Evolutionary conservation across 768 basidiomycete genomes (phyloP), one percentile per base, ranked within the genome.

Genomic region (Tephrocybe rancida): DNA sequence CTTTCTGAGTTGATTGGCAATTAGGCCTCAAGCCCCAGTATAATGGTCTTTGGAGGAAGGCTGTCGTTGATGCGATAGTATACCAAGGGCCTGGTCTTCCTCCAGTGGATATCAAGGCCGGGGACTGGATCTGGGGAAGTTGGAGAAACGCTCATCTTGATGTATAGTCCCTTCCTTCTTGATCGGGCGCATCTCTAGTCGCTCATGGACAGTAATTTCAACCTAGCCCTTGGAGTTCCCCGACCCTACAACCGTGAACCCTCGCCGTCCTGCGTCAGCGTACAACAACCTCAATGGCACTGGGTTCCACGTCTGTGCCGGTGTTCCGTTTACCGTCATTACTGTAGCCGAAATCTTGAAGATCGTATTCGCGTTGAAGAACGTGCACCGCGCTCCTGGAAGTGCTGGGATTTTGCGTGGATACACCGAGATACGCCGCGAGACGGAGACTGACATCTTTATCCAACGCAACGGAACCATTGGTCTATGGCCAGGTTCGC

Each of bases 311-410:
- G 61, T 57, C 24, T 76, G 73, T 44, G 67, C 73, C 2, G 79
- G 78, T 1, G 60, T 59, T 3, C 58, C 67, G 3, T 73, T 71
- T 48, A 61, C 70, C 2, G 68, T 76, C 52, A 64, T 70, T 45
- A 70, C 73, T 6, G 71, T 78, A 22, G 63, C 72, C 3, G 78
- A 80, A 57, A 73, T 77, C 25, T 57, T 84, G 34, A 74, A 72
- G 61, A 67, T 66, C 14, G 67, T 83, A 19, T 80, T 82, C 67
- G 70, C 51, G 39, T 53, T 75, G 37, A 70, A 73, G 57, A 78
- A 78, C 59, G 54, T 82, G 18, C 73, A 76, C n/a, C 76, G 78
- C 27, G 81, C 78, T 2, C 65, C 73, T 5, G 81, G 79, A 1
- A 57, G 68, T 34, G 66, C 74, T 26, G 83, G 82, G 0, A 60